Conservation (phyloP, 768 basidiomycete species). For the Scleroderma citrinum region DNA sequence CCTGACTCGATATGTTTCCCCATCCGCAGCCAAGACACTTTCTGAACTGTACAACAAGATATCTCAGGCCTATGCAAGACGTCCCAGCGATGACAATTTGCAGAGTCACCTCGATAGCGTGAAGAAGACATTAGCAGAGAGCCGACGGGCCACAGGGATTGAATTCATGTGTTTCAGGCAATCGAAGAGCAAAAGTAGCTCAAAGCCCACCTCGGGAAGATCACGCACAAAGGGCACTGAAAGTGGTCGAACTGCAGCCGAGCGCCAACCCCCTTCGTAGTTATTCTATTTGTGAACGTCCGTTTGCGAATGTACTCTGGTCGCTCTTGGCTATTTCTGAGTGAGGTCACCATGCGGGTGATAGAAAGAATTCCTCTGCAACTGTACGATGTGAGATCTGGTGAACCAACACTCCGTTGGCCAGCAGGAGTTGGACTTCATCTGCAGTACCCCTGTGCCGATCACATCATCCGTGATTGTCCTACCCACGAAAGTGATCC, state of each 20-base stretch:
- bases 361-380: neutral
- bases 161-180: constrained; percentile 93
- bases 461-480: no score
- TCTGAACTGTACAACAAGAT: constrained; percentile 93
- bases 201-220: constrained; percentile 12
- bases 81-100: constrained; percentile 80
- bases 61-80: constrained; percentile 84
- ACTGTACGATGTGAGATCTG: no score
- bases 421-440: no score
- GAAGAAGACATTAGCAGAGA: constrained; percentile 84
- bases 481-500: no score
- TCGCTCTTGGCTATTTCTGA: neutral
- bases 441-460: no score
- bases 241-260: constrained; percentile 12
- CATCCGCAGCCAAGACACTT: constrained; percentile 73
- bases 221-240: constrained; percentile 15
- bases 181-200: constrained; percentile 41
- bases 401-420: no score
- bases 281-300: no score
- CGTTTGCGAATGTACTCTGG: neutral
- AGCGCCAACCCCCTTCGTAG: constrained; percentile 13
- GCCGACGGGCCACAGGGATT: constrained; percentile 84
- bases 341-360: neutral
- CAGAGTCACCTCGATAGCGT: constrained; percentile 86
- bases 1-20: constrained; percentile 80